These are phyloP conservation scores for Graphilbum sp. DNA, from an alignment of 2,329 filamentous ascomycete genomes.

Conservation along the genomic window DNA sequence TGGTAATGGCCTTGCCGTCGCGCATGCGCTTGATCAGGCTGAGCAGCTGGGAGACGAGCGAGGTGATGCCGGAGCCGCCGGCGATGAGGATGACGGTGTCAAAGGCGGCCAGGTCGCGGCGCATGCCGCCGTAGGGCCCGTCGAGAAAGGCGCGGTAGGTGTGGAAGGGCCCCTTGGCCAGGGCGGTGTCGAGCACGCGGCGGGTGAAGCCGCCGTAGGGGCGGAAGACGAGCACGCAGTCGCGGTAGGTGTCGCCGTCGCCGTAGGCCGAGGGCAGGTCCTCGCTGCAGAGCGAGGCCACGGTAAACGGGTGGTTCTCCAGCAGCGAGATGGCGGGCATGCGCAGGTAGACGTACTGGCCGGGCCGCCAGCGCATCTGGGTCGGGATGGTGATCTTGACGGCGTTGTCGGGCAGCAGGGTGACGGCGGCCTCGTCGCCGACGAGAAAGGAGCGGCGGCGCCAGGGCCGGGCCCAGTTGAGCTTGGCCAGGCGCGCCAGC, in stretches of 20 bases:
- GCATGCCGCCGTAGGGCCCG: slow-evolving; percentile 90
- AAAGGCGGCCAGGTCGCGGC: slow-evolving; percentile 74
- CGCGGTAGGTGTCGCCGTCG: slow-evolving; percentile 66
- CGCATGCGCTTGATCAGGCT: slow-evolving; percentile 95
- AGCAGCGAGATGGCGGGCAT: slow-evolving; percentile 86
- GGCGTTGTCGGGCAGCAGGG: slow-evolving; percentile 80
- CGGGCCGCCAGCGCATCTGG: slow-evolving; percentile 80
- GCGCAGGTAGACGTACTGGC: slow-evolving; percentile 85
- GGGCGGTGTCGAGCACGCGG: slow-evolving; percentile 64
- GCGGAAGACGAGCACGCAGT: slow-evolving; percentile 81
- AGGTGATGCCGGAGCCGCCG: slow-evolving; percentile 87
- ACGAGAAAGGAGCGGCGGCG: slow-evolving; percentile 68
- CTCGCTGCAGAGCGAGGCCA: slow-evolving; percentile 80
- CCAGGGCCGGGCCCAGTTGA: slow-evolving; percentile 80
- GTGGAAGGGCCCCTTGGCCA: slow-evolving; percentile 76
- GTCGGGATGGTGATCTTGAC: slow-evolving; percentile 92
- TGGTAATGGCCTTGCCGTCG: slow-evolving; percentile 84
- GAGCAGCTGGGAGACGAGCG: slow-evolving; percentile 76
- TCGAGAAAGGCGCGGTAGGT: slow-evolving; percentile 88
- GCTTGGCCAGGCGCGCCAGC: slow-evolving; percentile 57
- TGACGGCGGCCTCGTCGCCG: slow-evolving; percentile 81
- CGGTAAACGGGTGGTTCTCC: slow-evolving; percentile 91
- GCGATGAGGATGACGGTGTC: slow-evolving; percentile 88
- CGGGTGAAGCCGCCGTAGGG: slow-evolving; percentile 84
- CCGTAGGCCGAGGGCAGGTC: slow-evolving; percentile 89